phyloP scores from a whole-genome alignment of 257 asterid genomes.

The Rehmannia glutinosa region DNA sequence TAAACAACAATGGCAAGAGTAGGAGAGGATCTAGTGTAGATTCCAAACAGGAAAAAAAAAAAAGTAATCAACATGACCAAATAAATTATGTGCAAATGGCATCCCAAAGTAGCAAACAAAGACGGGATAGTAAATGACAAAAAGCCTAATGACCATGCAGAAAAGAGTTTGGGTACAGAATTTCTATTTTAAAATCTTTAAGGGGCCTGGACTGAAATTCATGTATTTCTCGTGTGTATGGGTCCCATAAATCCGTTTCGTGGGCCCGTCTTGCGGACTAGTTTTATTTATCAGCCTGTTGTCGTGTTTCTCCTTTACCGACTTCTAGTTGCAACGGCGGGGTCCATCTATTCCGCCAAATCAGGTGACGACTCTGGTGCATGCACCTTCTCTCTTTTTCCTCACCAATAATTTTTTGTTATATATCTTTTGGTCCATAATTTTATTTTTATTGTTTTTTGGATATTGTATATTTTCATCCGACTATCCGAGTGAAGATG shows the following conservation, averaged over 20 bases:
- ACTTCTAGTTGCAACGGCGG: neutral
- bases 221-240: conserved; percentile 1
- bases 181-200: neutral
- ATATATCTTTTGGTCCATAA: too few relatives aligned
- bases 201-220: neutral
- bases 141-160: neutral
- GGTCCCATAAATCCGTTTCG: neutral
- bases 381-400: conserved; percentile 4
- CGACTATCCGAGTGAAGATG: too few relatives aligned
- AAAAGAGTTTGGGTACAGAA: neutral
- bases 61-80: too few relatives aligned
- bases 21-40: too few relatives aligned
- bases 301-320: conserved; percentile 4
- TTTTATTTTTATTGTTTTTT: too few relatives aligned
- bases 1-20: too few relatives aligned
- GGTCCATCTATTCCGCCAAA: neutral
- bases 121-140: neutral
- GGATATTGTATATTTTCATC: too few relatives aligned
- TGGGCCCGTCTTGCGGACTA: neutral
- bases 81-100: neutral
- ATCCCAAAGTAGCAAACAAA: neutral
- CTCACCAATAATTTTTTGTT: neutral
- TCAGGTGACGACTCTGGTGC: conserved; percentile 11
- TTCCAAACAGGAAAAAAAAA: too few relatives aligned
- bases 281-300: neutral